These are phyloP conservation scores for Castanopsis chinensis DNA, from an alignment of 306 rosid species.

Conservation along the genomic window DNA sequence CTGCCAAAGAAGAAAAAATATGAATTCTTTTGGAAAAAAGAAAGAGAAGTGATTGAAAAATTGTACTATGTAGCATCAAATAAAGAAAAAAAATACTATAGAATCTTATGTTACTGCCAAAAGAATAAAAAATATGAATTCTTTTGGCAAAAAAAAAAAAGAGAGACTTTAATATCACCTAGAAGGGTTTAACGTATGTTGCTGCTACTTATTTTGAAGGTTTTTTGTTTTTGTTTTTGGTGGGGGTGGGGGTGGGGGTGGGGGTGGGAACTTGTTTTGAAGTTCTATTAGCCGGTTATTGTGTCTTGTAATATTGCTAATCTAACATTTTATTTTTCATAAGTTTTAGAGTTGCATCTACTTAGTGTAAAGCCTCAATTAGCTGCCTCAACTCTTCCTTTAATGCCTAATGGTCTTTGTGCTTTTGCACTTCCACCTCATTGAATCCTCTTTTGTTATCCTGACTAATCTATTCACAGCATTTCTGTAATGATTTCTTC, in stretches of 20 bases:
- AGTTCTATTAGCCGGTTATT: background rate
- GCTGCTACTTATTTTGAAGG: background rate
- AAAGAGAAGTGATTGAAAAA: background rate
- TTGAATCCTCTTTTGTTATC: background rate
- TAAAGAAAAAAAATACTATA: background rate
- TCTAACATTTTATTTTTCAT: background rate
- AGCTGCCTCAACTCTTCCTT: too few relatives aligned
- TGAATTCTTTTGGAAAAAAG: too few relatives aligned
- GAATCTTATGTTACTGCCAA: background rate
- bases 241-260: too few relatives aligned
- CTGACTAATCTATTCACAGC: background rate
- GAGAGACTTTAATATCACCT: background rate
- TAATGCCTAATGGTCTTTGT: too few relatives aligned
- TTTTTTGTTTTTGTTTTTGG: too few relatives aligned
- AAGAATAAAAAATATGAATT: background rate
- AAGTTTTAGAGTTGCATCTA: too few relatives aligned
- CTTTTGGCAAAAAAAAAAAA: background rate
- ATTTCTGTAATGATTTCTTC: background rate
- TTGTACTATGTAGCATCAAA: background rate
- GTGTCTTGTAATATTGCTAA: background rate
- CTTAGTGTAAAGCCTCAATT: too few relatives aligned
- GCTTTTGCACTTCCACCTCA: too few relatives aligned
- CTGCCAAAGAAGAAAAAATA: too few relatives aligned
- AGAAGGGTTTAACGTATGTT: background rate
- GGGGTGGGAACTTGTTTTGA: background rate